Percentiles rank a stretch among this genome's conserved stretches.
phyloP scores from a whole-genome alignment of 2,329 filamentous ascomycete genomes.

The Penicillium brasilianum region DNA sequence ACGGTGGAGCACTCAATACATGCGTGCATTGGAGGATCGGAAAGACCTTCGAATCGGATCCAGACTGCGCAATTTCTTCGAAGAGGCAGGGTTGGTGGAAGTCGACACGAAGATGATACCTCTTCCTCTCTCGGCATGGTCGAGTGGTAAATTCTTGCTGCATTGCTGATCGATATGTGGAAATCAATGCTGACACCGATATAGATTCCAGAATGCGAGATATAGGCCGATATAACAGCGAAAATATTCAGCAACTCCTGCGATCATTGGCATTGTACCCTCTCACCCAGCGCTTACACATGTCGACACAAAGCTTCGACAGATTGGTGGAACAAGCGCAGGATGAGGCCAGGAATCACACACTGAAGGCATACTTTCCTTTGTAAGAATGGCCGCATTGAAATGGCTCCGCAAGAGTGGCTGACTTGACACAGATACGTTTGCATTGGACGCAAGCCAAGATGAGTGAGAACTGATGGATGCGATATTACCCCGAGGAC shows the following conservation, averaged over 20 bases:
- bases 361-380: constrained; percentile 52
- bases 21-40: constrained; percentile 63
- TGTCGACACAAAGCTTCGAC: constrained; percentile 47
- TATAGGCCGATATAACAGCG: constrained; percentile 49
- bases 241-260: constrained; percentile 46
- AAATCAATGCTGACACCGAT: constrained; percentile 25
- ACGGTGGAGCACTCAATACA: constrained; percentile 69
- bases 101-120: constrained; percentile 69
- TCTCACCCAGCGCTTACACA: constrained; percentile 48
- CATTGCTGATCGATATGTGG: background rate
- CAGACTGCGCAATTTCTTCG: constrained; percentile 64
- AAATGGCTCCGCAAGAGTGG: background rate
- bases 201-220: constrained; percentile 49
- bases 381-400: constrained; percentile 40
- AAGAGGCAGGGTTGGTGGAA: constrained; percentile 68
- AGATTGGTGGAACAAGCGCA: constrained; percentile 44
- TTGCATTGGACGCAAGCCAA: constrained; percentile 49
- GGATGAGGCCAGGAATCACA: constrained; percentile 43
- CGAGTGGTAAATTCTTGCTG: constrained; percentile 58
- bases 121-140: constrained; percentile 73
- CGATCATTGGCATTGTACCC: constrained; percentile 51
- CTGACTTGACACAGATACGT: constrained; percentile 45
- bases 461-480: background rate
- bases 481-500: background rate
- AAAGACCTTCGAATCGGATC: constrained; percentile 71